Percentiles rank a stretch among this genome's conserved stretches.
phyloP scores from a whole-genome alignment of 805 yeast species.

The Candida easanensis region DNA sequence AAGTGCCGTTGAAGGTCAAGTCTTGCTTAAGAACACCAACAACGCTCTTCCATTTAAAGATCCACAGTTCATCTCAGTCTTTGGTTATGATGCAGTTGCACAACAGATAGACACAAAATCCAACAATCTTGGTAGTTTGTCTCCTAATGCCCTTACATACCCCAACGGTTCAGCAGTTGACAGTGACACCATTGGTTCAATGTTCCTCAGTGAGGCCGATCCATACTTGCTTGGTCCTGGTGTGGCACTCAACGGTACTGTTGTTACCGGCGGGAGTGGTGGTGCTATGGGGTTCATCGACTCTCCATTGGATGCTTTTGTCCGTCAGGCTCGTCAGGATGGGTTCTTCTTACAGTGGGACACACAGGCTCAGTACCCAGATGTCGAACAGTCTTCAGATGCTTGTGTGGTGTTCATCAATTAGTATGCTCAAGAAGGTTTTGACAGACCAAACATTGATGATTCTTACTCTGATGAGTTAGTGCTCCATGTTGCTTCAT shows the following conservation, averaged over 20 bases:
- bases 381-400: too few species aligned
- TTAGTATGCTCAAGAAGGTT: conserved; percentile 7
- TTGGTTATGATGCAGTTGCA: conserved; percentile 7
- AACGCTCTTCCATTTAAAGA: conserved; percentile 6
- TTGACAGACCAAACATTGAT: conserved; percentile 9
- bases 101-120: too few species aligned
- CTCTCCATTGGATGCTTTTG: conserved; percentile 8
- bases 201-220: conserved; percentile 3
- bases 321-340: conserved; percentile 5
- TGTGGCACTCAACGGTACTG: conserved; percentile 8
- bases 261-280: conserved; percentile 5
- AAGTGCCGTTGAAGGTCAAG: conserved; percentile 11
- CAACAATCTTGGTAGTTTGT: too few species aligned
- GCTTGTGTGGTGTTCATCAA: conserved; percentile 9
- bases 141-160: too few species aligned
- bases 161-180: conserved; percentile 3
- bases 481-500: conserved; percentile 7
- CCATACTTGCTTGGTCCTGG: conserved; percentile 3
- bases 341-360: conserved; percentile 4
- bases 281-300: background rate
- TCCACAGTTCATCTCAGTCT: conserved; percentile 7
- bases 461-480: conserved; percentile 7
- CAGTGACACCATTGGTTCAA: background rate
- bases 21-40: conserved; percentile 7
- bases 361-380: background rate